Evolutionary conservation across 768 basidiomycete species (phyloP), one percentile per base, ranked within the genome.

Genomic region (Hypsizygus marmoreus): DNA sequence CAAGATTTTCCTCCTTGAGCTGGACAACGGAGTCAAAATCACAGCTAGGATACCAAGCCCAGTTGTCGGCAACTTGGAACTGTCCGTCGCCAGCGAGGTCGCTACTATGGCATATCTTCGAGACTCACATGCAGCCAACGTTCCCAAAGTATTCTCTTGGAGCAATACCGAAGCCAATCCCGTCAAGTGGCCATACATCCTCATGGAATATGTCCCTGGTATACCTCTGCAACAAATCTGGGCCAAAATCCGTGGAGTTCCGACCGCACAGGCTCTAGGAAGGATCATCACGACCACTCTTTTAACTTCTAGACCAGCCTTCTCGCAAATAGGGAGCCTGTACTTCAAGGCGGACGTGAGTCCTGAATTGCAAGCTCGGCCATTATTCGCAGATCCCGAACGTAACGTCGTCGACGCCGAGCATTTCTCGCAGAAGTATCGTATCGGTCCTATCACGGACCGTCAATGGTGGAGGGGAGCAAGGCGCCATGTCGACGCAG

Each of bases 1-100:
- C 16, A 38, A 38, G 37, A 25, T 38, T 20, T 38, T 38, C 37
- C 37, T 38, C 3, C 37, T 38, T 9, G 37, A 38, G 24, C 24
- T 38, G 16, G 37, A 38, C 37, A 38, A 38, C 24, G 37, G 20
- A 9, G 24, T 25, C 17, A 25, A 38, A 25, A 22, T n/a, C 10
- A 25, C 24, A 19, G 19, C 24, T 10, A 20, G 37, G n/a, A 38
- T 38, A 22, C 37, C 37, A 10, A 11, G 16, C 24, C 37, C 19
- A 20, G 20, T 38, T 19, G 37, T 38, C n/a, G 37, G 37, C 2
- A 38, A 38, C 17, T n/a, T 38, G 7, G 37, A 38, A 38, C 37
- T 38, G 9, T 38, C 37, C 19, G 24, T 22, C 10, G 37, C 37
- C 2, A 38, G 37, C 17, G 37, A 38, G 24, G 37, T 20, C n/a